These are phyloP conservation scores for Geum urbanum DNA, from an alignment of 306 rosid species.

Conservation along the genomic window DNA sequence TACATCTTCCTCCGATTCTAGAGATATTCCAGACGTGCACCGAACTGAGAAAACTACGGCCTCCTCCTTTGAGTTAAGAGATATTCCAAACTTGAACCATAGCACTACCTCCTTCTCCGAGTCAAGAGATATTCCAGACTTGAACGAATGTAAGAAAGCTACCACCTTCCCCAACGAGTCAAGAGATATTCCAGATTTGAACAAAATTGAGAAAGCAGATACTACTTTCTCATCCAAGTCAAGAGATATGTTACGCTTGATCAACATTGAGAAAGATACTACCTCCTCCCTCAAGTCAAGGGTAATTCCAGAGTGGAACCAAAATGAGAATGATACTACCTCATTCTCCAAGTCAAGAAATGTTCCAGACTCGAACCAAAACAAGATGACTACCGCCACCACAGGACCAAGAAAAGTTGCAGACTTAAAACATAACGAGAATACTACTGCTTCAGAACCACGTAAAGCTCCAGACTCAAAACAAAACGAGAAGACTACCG, in stretches of 20 bases:
- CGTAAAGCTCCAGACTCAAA: neutral
- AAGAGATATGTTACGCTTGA: neutral
- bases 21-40: neutral
- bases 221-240: neutral
- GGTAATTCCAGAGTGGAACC: neutral
- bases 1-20: neutral
- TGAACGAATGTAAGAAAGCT: neutral
- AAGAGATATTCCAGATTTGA: no score
- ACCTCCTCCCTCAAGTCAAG: neutral
- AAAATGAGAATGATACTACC: constrained; percentile 19
- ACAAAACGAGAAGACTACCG: neutral
- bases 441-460: neutral
- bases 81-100: neutral
- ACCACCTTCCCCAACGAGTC: neutral
- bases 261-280: constrained; percentile 8
- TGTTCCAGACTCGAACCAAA: neutral
- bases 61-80: neutral
- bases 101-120: neutral
- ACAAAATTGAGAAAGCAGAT: no score
- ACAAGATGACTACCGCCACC: neutral
- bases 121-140: neutral
- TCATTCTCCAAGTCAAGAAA: neutral
- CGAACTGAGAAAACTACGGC: constrained; percentile 17
- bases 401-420: neutral
- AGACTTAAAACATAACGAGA: neutral